Percentiles rank a stretch among this genome's conserved stretches.
These are phyloP conservation scores for Colletotrichum sp. DNA, from an alignment of 2,329 filamentous ascomycete species.

Conservation along the genomic window DNA sequence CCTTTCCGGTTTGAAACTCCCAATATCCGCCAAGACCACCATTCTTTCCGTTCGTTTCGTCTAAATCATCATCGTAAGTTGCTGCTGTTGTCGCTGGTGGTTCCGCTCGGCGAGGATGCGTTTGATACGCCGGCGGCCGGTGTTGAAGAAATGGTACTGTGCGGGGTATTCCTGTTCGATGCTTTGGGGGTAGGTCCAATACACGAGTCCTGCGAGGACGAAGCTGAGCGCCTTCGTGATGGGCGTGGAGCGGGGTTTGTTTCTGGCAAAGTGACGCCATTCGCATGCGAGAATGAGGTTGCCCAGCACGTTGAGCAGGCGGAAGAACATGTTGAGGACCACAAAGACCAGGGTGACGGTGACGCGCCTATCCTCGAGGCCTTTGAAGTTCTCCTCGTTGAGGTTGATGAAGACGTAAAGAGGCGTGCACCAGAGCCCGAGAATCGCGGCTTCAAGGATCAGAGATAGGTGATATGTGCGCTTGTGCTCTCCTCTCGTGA, in stretches of 20 bases:
- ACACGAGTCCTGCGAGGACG: constrained; percentile 35
- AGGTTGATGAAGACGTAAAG: constrained; percentile 25
- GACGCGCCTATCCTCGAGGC: constrained; percentile 12
- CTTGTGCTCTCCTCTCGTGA: constrained; percentile 35
- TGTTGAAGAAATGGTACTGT: constrained; percentile 18
- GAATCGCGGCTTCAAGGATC: constrained; percentile 39
- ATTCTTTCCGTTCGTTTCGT: neutral
- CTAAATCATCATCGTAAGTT: constrained; percentile 12
- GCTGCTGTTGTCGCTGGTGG: constrained; percentile 8
- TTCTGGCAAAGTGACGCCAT: constrained; percentile 42
- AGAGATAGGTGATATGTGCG: constrained; percentile 46
- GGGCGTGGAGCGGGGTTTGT: constrained; percentile 28
- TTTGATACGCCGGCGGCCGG: constrained; percentile 15
- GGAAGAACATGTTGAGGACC: constrained; percentile 42
- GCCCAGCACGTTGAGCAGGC: constrained; percentile 42
- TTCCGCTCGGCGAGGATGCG: constrained; percentile 18
- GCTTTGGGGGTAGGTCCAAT: constrained; percentile 47
- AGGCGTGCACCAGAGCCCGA: constrained; percentile 34
- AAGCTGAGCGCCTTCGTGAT: constrained; percentile 26
- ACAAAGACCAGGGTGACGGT: constrained; percentile 39
- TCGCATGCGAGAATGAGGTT: constrained; percentile 41
- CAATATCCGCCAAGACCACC: neutral
- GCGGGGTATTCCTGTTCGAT: constrained; percentile 42
- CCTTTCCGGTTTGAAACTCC: neutral
- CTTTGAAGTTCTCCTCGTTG: neutral